Percentiles rank a stretch among this genome's conserved stretches.
Evolutionary conservation across 2,329 filamentous ascomycete species (phyloP).

Genomic region (Endothia cerciana): DNA sequence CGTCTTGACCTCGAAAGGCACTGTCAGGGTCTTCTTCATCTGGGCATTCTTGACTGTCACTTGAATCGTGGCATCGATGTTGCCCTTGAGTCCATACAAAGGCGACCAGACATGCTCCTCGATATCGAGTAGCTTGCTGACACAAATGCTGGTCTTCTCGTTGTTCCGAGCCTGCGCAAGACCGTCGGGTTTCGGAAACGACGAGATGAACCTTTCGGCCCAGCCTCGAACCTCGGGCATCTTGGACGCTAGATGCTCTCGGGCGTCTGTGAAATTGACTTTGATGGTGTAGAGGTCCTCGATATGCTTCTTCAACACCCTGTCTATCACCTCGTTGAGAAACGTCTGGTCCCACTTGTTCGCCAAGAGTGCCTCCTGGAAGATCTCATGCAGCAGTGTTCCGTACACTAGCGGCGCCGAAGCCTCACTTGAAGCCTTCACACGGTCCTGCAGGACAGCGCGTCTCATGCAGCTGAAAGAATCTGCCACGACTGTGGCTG

Average conservation of each 20-base stretch:
- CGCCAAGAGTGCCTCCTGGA: slow-evolving; percentile 83
- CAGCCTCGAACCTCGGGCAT: slow-evolving; percentile 80
- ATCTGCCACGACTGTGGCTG: slow-evolving; percentile 93
- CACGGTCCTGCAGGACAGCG: slow-evolving; percentile 90
- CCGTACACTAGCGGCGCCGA: slow-evolving; percentile 87
- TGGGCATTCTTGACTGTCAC: slow-evolving; percentile 75
- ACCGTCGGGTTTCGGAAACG: slow-evolving; percentile 67
- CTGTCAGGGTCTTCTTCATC: slow-evolving; percentile 72
- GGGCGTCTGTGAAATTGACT: slow-evolving; percentile 71
- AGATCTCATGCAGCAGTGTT: slow-evolving; percentile 91
- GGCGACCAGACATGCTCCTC: slow-evolving; percentile 99
- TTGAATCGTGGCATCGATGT: slow-evolving; percentile 96
- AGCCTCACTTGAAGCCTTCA: slow-evolving; percentile 85
- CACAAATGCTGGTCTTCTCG: slow-evolving; percentile 76
- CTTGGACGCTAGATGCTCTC: slow-evolving; percentile 81
- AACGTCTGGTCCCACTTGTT: slow-evolving; percentile 80
- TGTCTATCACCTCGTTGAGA: slow-evolving; percentile 68
- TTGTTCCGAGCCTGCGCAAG: slow-evolving; percentile 79
- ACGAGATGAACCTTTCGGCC: slow-evolving; percentile 79
- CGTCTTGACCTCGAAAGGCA: slow-evolving; percentile 95
- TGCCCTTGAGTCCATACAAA: slow-evolving; percentile 95
- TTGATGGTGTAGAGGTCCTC: slow-evolving; percentile 91
- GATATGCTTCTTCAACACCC: slow-evolving; percentile 74
- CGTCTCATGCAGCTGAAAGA: slow-evolving; percentile 90
- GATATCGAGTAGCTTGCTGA: slow-evolving; percentile 92